Conservation (phyloP, 2,329 filamentous ascomycete species). For the Xylariaceae sp. region DNA sequence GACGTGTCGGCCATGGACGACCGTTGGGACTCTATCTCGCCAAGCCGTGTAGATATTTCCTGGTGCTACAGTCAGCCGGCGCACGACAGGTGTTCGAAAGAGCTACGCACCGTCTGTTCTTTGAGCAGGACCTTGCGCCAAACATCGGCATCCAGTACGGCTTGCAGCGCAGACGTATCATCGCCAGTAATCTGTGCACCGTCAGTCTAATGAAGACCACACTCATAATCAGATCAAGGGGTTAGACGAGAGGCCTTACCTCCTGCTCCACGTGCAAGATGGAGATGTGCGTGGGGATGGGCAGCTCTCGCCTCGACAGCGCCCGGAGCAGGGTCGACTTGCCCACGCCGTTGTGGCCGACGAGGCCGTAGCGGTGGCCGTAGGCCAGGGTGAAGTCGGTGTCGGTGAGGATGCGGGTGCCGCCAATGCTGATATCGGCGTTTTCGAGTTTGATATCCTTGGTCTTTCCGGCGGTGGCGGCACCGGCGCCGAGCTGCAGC, state of each 20-base stretch:
- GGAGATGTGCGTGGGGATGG: slow-evolving; percentile 94
- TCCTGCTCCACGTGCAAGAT: slow-evolving; percentile 99
- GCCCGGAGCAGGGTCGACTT: slow-evolving; percentile 92
- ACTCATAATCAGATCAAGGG: too few relatives aligned
- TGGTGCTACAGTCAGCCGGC: slow-evolving; percentile 28
- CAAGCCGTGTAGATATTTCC: slow-evolving; percentile 72
- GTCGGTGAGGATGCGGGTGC: slow-evolving; percentile 81
- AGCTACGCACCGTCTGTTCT: slow-evolving; percentile 66
- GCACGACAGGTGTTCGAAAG: background rate
- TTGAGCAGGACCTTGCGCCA: slow-evolving; percentile 93
- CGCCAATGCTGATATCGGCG: slow-evolving; percentile 88
- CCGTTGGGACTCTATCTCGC: slow-evolving; percentile 69
- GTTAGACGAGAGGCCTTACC: slow-evolving; percentile 50
- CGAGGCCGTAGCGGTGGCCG: slow-evolving; percentile 89
- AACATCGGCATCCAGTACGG: slow-evolving; percentile 93
- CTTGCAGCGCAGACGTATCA: slow-evolving; percentile 89
- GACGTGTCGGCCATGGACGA: slow-evolving; percentile 83
- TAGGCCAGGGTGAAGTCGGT: slow-evolving; percentile 86
- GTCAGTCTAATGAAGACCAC: slow-evolving; percentile 11
- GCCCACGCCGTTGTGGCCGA: slow-evolving; percentile 98
- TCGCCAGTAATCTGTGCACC: slow-evolving; percentile 72
- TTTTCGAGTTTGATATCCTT: slow-evolving; percentile 99
- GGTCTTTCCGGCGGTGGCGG: slow-evolving; percentile 71
- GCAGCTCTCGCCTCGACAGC: slow-evolving; percentile 83
- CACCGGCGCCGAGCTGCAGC: slow-evolving; percentile 67